Percentiles rank a stretch among this genome's conserved stretches.
phyloP scores from a whole-genome alignment of 495 filamentous ascomycete species.

The Podospora tetraspora region DNA sequence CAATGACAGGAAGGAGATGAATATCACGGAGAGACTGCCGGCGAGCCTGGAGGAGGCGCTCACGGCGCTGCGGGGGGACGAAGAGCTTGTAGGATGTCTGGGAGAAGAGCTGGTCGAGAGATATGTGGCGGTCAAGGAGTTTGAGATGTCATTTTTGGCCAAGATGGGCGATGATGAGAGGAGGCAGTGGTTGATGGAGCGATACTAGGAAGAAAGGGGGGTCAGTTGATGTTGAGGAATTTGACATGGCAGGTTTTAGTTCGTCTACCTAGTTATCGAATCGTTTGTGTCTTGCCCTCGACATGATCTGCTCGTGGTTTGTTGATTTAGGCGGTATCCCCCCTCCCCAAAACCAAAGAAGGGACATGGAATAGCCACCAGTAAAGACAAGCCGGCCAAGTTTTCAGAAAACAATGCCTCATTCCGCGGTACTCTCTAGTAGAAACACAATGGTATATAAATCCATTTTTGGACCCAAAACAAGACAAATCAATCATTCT shows the following conservation, averaged over 20 bases:
- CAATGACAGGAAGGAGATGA: constrained; percentile 46
- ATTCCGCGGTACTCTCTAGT: constrained; percentile 1
- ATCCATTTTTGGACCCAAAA: background rate
- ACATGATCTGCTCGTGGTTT: background rate
- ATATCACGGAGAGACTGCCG: constrained; percentile 51
- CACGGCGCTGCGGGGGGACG: constrained; percentile 41
- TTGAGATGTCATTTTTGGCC: constrained; percentile 45
- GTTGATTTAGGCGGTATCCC: too few relatives aligned
- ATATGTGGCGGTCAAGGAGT: constrained; percentile 57
- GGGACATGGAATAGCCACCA: background rate
- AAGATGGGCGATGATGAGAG: constrained; percentile 40
- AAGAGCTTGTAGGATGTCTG: constrained; percentile 41
- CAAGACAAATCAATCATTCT: background rate
- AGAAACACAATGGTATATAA: background rate
- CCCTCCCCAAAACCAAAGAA: too few relatives aligned
- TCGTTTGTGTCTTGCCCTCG: background rate
- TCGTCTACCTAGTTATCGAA: background rate
- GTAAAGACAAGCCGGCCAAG: background rate
- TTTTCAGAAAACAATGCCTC: background rate
- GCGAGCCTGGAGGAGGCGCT: constrained; percentile 50
- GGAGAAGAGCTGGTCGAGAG: constrained; percentile 51
- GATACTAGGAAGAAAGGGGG: constrained; percentile 37
- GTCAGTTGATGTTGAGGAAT: background rate
- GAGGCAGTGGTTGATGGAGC: constrained; percentile 57
- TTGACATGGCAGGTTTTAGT: background rate